A percentile compares a stretch with the other conserved stretches of the same genome.
These are phyloP conservation scores for Monosporascus sp. DNA, from an alignment of 2,329 filamentous ascomycete species.

Conservation along the genomic window DNA sequence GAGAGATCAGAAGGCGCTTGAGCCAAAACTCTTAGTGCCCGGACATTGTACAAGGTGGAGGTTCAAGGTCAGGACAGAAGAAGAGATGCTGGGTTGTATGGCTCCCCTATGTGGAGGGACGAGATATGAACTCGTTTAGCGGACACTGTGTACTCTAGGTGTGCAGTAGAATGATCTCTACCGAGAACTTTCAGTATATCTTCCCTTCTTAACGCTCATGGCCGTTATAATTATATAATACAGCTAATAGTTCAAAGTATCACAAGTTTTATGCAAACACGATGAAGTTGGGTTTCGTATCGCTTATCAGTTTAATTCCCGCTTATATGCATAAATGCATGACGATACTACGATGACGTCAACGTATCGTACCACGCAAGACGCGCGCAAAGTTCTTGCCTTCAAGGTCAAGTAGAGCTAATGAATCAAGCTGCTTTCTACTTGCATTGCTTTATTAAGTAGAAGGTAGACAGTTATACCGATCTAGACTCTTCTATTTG, in stretches of 20 bases:
- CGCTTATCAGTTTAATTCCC: too few relatives aligned
- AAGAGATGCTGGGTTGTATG: constrained; percentile 42
- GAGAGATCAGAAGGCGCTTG: constrained; percentile 40
- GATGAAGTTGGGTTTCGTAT: too few relatives aligned
- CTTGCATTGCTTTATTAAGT: too few relatives aligned
- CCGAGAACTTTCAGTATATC: too few relatives aligned
- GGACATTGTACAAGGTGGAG: constrained; percentile 54
- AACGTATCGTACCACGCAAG: constrained; percentile 9
- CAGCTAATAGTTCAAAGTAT: too few relatives aligned
- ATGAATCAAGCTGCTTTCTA: not conserved
- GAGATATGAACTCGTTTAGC: constrained; percentile 22
- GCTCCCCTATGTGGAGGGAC: constrained; percentile 47
- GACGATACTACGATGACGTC: constrained; percentile 5
- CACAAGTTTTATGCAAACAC: too few relatives aligned
- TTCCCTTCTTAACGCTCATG: too few relatives aligned
- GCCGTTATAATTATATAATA: too few relatives aligned
- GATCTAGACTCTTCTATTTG: not conserved
- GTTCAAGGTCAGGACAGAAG: constrained; percentile 48
- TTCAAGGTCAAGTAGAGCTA: constrained; percentile 1
- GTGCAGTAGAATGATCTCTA: too few relatives aligned
- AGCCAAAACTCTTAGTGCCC: constrained; percentile 44
- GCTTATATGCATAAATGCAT: not conserved
- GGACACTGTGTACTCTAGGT: too few relatives aligned
- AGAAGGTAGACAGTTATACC: not conserved
- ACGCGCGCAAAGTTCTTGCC: not conserved